Base-by-base conservation (phyloP, 108 stramenopile genomes). In the Pelagomonas calceolata region DNA sequence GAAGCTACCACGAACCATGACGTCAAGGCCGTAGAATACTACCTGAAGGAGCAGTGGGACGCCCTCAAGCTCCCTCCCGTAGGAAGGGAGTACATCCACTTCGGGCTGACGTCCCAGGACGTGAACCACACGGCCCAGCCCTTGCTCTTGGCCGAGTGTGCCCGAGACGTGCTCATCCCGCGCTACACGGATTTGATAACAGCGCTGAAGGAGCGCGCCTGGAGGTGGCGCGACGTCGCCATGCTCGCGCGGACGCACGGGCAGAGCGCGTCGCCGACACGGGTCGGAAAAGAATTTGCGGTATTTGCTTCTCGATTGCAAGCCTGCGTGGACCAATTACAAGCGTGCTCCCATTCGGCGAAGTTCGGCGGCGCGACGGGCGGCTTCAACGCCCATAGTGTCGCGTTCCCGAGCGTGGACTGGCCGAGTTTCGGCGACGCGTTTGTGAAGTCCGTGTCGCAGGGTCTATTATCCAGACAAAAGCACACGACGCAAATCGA, bases 11-110 rank as follows among this genome's bases (percentile, higher is more conserved):
- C 76, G 33, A 76, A 76, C 66, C 76, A 76, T 51, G 76, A 76
- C 45, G 76, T 76, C 34, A 76, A 76, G 69, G 76, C 76, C 4
- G 76, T 76, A 29, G 76, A 76, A 71, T 76, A 76, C 67, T 76
- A 35, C 43, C 7, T 76, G 14, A 76, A 76, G 76, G 76, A 76
- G 76, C 33, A 72, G 66, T 26, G 31, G 17, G 70, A 37, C 44
- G 67, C 73, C 46, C 16, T 29, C 16, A 65, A 44, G 30, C 71
- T 33, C 5, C 26, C n/a, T 9, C 43, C 32, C 39, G 43, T 66
- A 66, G 67, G 36, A 4, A 31, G 31, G 36, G 76, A 76, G 67
- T 76, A 72, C 66, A 34, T 76, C 29, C 76, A 76, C 76, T 76
- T 76, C 71, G 76, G 39, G 16, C 71, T 70, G 66, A 76, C 76